phyloP scores from a whole-genome alignment of 495 filamentous ascomycete genomes.

The Tirmania nivea region DNA sequence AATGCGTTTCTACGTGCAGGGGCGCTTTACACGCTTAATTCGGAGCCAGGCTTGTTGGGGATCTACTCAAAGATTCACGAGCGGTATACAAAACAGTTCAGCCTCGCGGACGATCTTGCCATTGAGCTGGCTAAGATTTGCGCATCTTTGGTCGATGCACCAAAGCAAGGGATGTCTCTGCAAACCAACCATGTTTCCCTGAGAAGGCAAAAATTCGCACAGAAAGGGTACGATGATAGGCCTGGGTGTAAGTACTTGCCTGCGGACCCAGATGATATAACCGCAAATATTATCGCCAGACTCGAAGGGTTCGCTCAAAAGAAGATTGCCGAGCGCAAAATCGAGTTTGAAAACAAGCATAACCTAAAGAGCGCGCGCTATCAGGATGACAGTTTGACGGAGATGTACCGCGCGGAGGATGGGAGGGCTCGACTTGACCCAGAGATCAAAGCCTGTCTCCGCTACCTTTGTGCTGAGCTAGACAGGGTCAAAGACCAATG shows the following conservation, averaged over 20 bases:
- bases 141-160: constrained; percentile 57
- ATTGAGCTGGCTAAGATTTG: constrained; percentile 45
- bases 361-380: too few species aligned
- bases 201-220: constrained; percentile 18
- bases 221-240: constrained; percentile 17
- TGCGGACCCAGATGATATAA: too few species aligned
- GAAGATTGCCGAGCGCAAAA: too few species aligned
- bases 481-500: neutral
- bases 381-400: too few species aligned
- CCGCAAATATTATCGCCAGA: too few species aligned
- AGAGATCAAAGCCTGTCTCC: neutral
- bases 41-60: constrained; percentile 41
- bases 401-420: too few species aligned
- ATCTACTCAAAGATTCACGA: constrained; percentile 56
- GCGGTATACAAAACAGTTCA: constrained; percentile 41
- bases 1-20: neutral
- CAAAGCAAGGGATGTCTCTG: constrained; percentile 58
- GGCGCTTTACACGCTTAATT: constrained; percentile 10
- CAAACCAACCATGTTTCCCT: constrained; percentile 27
- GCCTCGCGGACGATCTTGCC: constrained; percentile 32
- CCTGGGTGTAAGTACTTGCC: too few species aligned
- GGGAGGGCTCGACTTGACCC: neutral
- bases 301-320: too few species aligned
- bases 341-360: too few species aligned
- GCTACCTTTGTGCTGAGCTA: neutral